Base-by-base conservation (phyloP, 1,284 basidiomycete species). In the Apiotrichum gamsii region DNA sequence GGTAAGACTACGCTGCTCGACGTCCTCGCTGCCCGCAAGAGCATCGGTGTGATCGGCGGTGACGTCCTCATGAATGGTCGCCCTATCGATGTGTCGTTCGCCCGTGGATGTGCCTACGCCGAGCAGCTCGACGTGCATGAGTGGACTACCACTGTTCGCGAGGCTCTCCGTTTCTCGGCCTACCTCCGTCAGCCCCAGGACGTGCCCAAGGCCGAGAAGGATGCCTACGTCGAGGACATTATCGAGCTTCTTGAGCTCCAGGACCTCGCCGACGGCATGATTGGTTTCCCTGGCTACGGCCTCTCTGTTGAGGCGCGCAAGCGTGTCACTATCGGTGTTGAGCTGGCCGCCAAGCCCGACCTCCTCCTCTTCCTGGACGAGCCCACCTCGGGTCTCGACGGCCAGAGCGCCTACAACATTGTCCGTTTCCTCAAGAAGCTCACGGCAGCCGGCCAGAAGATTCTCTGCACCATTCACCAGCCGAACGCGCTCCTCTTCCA, bases 41-140 rank as follows among this genome's bases (percentile, higher is more conserved):
- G 63, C 30, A 72, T 74, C 45, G 77, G 77, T 59, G 76, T 78
- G 8, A 70, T 79, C 29, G 61, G 66, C 35, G 76, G 78, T 15
- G 74, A 77, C 29, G 64, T 72, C 13, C 54, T 71, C 31, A 74
- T 76, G 54, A 72, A 87, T 46, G 80, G 79, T 28, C 68, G 74
- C 50, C 67, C 70, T 3, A 69, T 75, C 11, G 74, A 72, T 39
- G 60, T 69, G 37, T 74, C 71, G 48, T 71, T 71, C 52, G 62
- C 64, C 29, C 73, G 79, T 47, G 75, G 76, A 34, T 79, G 77
- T 33, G 79, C 75, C 8, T 79, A 76, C 52, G 86, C 85, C 29
- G 55, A 59, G 38, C 53, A 53, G 48, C 59, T 64, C 80, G 89
- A 93, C 61, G 82, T 85, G 2, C 90, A 93, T 67, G 87, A 90